Evolutionary conservation across 1,139 yeast species (phyloP).

Genomic region (Spathaspora sp.): DNA sequence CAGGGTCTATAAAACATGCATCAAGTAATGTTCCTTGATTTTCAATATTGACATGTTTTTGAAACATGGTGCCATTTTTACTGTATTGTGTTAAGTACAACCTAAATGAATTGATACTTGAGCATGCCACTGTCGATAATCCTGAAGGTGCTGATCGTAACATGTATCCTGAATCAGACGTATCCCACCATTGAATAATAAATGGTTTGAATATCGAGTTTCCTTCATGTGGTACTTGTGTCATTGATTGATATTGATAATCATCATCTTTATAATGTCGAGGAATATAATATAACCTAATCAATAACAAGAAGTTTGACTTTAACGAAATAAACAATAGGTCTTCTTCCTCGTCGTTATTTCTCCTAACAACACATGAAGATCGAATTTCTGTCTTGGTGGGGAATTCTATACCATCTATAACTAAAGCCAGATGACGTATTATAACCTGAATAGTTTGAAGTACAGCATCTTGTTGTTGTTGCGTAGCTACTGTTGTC

Average conservation of each 20-base stretch:
- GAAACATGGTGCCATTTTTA: slow-evolving; percentile 36
- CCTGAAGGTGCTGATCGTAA: slow-evolving; percentile 34
- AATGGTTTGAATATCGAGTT: slow-evolving; percentile 38
- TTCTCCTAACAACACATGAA: slow-evolving; percentile 33
- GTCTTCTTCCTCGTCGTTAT: slow-evolving; percentile 33
- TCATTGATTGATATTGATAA: slow-evolving; percentile 17
- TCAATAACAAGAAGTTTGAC: slow-evolving; percentile 42
- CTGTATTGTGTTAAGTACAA: slow-evolving; percentile 38
- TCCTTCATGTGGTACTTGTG: slow-evolving; percentile 8
- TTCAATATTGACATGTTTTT: slow-evolving; percentile 39
- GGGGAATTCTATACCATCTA: slow-evolving; percentile 33
- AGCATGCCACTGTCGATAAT: slow-evolving; percentile 36
- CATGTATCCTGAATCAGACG: slow-evolving; percentile 33
- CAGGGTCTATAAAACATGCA: slow-evolving; percentile 44
- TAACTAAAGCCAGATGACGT: slow-evolving; percentile 33
- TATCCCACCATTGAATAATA: slow-evolving; percentile 55
- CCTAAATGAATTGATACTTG: slow-evolving; percentile 38
- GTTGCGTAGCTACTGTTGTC: slow-evolving; percentile 10
- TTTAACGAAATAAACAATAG: slow-evolving; percentile 40
- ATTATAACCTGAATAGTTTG: slow-evolving; percentile 28
- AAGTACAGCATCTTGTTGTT: slow-evolving; percentile 6
- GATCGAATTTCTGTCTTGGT: slow-evolving; percentile 39
- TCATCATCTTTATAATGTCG: slow-evolving; percentile 27
- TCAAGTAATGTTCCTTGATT: slow-evolving; percentile 44
- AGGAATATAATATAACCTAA: slow-evolving; percentile 38